Percentiles rank a stretch among this genome's conserved stretches.
phyloP scores from a whole-genome alignment of 495 filamentous ascomycete species.

The Penicillium daleae region DNA sequence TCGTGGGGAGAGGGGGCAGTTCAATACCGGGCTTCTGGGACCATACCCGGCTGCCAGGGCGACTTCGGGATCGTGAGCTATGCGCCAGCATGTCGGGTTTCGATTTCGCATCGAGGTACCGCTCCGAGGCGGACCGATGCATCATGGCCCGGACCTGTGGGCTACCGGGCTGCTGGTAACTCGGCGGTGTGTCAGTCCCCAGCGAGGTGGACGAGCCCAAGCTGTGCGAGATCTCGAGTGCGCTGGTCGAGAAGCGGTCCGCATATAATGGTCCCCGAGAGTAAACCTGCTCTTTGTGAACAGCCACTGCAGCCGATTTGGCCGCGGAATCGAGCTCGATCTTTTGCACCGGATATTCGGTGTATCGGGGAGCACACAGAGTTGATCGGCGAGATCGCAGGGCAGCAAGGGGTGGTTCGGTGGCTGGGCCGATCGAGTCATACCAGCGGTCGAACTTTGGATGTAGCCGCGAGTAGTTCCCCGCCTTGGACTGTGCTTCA shows the following conservation, averaged over 20 bases:
- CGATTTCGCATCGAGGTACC: slow-evolving; percentile 2
- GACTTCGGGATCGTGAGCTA: slow-evolving; percentile 27
- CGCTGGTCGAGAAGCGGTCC: slow-evolving; percentile 17
- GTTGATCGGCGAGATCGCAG: slow-evolving; percentile 29
- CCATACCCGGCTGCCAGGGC: slow-evolving; percentile 23
- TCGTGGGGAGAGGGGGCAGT: slow-evolving; percentile 26
- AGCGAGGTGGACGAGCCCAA: slow-evolving; percentile 10
- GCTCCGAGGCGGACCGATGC: slow-evolving; percentile 22
- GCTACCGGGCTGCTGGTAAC: slow-evolving; percentile 7
- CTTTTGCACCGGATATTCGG: slow-evolving; percentile 24
- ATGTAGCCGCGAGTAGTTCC: slow-evolving; percentile 23
- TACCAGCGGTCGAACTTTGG: slow-evolving; percentile 29
- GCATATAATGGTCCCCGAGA: slow-evolving; percentile 18
- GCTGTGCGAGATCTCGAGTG: slow-evolving; percentile 7
- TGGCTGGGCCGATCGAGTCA: slow-evolving; percentile 19
- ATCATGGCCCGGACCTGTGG: slow-evolving; percentile 3
- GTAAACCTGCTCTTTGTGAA: slow-evolving; percentile 10
- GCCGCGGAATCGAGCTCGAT: background rate
- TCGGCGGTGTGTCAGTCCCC: slow-evolving; percentile 8
- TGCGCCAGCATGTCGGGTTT: background rate
- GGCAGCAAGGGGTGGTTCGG: slow-evolving; percentile 1
- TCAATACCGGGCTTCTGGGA: slow-evolving; percentile 23
- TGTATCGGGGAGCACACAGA: slow-evolving; percentile 31
- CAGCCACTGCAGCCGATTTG: background rate
- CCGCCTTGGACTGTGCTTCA: slow-evolving; percentile 10